Evolutionary conservation across 108 stramenopile genomes (phyloP).

Genomic region (Discostella stelligeroides): DNA sequence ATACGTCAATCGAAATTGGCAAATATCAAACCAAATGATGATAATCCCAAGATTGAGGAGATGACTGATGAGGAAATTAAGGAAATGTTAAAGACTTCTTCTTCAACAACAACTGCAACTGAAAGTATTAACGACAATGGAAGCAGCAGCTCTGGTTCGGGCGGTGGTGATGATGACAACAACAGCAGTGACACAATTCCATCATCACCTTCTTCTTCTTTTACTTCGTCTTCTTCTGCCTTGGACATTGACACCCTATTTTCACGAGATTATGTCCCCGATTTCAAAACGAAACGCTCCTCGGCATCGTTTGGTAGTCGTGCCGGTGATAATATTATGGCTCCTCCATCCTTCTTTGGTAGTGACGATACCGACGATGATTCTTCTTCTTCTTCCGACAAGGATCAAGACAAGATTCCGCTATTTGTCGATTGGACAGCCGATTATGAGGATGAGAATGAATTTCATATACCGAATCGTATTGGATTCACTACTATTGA

Average conservation of each 20-base stretch:
- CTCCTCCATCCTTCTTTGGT: background rate
- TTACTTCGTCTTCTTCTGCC: too few relatives aligned
- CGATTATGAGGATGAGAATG: slow-evolving; percentile 82
- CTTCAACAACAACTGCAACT: too few relatives aligned
- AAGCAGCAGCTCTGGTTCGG: too few relatives aligned
- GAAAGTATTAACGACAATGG: too few relatives aligned
- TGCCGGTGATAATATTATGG: background rate
- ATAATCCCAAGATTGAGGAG: slow-evolving; percentile 23
- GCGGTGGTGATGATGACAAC: too few relatives aligned
- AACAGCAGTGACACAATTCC: too few relatives aligned
- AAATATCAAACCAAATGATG: slow-evolving; percentile 44
- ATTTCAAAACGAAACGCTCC: slow-evolving; percentile 31
- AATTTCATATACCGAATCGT: slow-evolving; percentile 86
- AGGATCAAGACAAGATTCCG: slow-evolving; percentile 23
- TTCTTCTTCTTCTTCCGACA: background rate
- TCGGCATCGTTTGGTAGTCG: background rate
- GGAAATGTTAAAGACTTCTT: slow-evolving; percentile 48
- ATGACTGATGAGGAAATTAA: slow-evolving; percentile 53
- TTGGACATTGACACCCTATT: slow-evolving; percentile 14
- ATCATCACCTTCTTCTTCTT: too few relatives aligned
- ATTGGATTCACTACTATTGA: slow-evolving; percentile 71
- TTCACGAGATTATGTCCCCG: slow-evolving; percentile 18
- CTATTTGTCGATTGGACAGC: slow-evolving; percentile 64
- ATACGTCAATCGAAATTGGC: slow-evolving; percentile 18
- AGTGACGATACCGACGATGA: background rate